Evolutionary conservation across 2,329 filamentous ascomycete genomes (phyloP), one percentile per base, ranked within the genome.

Genomic region (Epichloe coenophiala): DNA sequence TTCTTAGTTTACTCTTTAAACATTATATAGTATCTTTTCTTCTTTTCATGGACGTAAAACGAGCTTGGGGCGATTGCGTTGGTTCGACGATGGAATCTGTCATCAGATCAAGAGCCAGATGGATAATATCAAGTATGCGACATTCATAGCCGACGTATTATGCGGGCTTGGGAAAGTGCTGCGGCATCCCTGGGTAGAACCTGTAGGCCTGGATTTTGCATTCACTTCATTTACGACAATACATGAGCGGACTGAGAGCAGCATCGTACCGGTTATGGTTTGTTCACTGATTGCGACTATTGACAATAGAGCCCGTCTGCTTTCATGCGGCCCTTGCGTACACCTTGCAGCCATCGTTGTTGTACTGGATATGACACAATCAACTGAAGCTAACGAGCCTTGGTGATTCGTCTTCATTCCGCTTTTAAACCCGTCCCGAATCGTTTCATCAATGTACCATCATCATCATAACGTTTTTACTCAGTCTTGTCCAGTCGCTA

Each of bases 401-500:
- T 5, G 1, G 40, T 42, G 12, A 36, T 12, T 55, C 57, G 56
- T 62, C 59, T 57, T 56, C 51, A 56, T 54, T 55, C 54, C 55
- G 53, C 53, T 57, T 59, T 53, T 60, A 53, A 11, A 11, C 23
- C 47, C 23, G n/a, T 47, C 2, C 36, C 9, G 15, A 21, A 31
- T 44, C 8, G n/a, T 31, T 12, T 60, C 60, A 65, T 61, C 60
- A 63, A 58, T 64, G 55, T 62, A 53, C 59, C 60, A 60, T 65
- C 58, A 64, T 63, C 61, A 59, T 65, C 46, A 42, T 45, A 19
- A 42, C 37, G 31, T 19, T 13, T 27, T 9, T 3, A 31, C 12
- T 27, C 19, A 2, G 43, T 31, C n/a, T 48, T n/a, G 5, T 45
- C n/a, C 2, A 23, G 1, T 6, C 7, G 23, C 12, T 21, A 17